These are phyloP conservation scores for Coemansia sp. DNA, from an alignment of 192 early-diverging fungal genomes.

Conservation along the genomic window DNA sequence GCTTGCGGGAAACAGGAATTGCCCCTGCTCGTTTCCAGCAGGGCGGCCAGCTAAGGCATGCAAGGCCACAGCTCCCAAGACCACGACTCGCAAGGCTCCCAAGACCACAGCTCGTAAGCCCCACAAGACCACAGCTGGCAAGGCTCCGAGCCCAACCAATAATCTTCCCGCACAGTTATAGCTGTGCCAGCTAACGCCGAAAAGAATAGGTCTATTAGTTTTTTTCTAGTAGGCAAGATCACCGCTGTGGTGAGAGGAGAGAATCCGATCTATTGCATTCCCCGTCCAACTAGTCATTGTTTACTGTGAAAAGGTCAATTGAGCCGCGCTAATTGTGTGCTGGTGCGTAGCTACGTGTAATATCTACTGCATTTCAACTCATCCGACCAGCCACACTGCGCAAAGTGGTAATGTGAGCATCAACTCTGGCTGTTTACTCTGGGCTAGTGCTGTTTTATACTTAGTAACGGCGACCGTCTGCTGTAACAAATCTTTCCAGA, in stretches of 20 bases:
- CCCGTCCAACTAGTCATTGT: background rate
- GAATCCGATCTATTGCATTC: background rate
- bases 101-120: no score
- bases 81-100: no score
- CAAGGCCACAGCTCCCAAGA: no score
- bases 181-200: no score
- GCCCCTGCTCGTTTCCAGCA: no score
- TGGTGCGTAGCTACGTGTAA: background rate
- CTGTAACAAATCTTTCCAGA: background rate
- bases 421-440: background rate
- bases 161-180: no score
- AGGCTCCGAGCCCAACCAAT: no score
- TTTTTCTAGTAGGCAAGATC: no score
- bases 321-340: background rate
- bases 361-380: background rate
- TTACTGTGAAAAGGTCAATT: background rate
- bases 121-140: no score
- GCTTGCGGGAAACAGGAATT: no score
- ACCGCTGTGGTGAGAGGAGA: background rate
- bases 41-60: no score
- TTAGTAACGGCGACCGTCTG: background rate
- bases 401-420: background rate
- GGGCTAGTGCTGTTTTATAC: background rate
- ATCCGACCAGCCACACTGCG: background rate
- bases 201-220: no score